Evolutionary conservation across 2,329 filamentous ascomycete species (phyloP), one percentile per base, ranked within the genome.

Genomic region (Leptographium wingfieldii): DNA sequence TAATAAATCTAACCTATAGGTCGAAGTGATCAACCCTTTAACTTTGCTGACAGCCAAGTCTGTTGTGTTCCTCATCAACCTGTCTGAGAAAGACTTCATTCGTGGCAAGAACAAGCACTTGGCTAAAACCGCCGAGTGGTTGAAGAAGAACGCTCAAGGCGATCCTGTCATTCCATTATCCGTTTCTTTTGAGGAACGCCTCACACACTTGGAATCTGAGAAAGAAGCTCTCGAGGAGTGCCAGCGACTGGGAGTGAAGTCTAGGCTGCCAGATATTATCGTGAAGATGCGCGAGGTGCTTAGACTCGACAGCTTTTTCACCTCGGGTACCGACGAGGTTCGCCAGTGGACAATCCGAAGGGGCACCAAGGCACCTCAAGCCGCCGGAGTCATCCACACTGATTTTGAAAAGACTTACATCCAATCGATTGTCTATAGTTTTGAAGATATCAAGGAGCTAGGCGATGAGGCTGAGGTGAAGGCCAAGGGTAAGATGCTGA

Each of bases 61-160:
- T 3, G 92, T 96, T 61, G 92, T 99, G 66, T 97, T 90, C 78
- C 82, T 99, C 52, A 89, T 97, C 77, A 99, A 99, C 78, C 78
- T 99, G 63, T 96, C 90, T 64, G 95, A 99, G 79, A 92, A 85
- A 75, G 94, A 99, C 75, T 99, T 92, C 74, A 86, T 96, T 70
- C 88, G 94, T 70, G 94, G 97, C 80, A 99, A 97, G 87, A 99
- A 99, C 84, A 99, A 99, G 85, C 85, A 99, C 77, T 83, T 99
- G 60, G 83, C 88, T 66, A 94, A 92, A 78, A 86, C 97, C 67
- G 90, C 88, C 62, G 88, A 94, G 72, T 99, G 94, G 94, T 85
- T 96, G 74, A 95, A 97, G 78, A 83, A 88, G 72, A 82, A 99
- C 73, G 89, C 92, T 6, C 74, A 84, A 58, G 91, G 90, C 61